These are phyloP conservation scores for Fusarium illudens DNA, from an alignment of 2,329 filamentous ascomycete species.

Conservation along the genomic window DNA sequence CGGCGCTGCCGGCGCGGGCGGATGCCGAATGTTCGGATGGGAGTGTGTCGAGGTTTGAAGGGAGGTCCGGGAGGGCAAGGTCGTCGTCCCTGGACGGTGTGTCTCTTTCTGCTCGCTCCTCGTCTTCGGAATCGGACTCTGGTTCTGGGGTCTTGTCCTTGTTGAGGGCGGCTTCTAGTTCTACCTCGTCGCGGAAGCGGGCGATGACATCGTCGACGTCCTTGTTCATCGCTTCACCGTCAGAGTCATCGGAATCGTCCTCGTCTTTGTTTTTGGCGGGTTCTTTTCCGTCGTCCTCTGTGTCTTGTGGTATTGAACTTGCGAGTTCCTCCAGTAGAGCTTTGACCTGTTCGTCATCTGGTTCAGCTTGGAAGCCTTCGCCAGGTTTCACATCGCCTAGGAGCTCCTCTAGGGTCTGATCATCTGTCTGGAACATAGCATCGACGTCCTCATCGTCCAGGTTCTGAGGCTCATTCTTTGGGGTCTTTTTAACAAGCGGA, in stretches of 20 bases:
- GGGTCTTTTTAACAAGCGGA: neutral
- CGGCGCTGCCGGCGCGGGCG: conserved; percentile 37
- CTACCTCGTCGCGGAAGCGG: conserved; percentile 56
- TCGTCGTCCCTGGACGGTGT: conserved; percentile 15
- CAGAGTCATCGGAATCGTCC: conserved; percentile 54
- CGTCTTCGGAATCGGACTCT: conserved; percentile 9
- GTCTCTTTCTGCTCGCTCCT: conserved; percentile 35
- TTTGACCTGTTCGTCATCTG: conserved; percentile 47
- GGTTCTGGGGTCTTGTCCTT: conserved; percentile 24
- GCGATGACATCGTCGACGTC: conserved; percentile 57
- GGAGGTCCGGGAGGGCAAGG: conserved; percentile 58
- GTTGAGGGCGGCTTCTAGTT: conserved; percentile 44
- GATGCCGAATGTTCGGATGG: conserved; percentile 28
- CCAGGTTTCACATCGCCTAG: conserved; percentile 54
- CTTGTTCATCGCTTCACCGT: conserved; percentile 58
- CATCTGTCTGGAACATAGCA: conserved; percentile 56
- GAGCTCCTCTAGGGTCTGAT: conserved; percentile 62
- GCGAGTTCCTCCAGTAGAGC: conserved; percentile 51
- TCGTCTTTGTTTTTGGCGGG: conserved; percentile 7
- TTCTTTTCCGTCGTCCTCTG: neutral
- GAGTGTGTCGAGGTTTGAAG: conserved; percentile 53
- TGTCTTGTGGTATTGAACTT: conserved; percentile 44
- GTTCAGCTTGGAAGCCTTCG: conserved; percentile 35
- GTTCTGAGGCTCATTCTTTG: neutral
- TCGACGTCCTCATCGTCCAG: conserved; percentile 49